Evolutionary conservation across 75 land plant genomes (phyloP).

Genomic region (Pseudotsuga menziesii): DNA sequence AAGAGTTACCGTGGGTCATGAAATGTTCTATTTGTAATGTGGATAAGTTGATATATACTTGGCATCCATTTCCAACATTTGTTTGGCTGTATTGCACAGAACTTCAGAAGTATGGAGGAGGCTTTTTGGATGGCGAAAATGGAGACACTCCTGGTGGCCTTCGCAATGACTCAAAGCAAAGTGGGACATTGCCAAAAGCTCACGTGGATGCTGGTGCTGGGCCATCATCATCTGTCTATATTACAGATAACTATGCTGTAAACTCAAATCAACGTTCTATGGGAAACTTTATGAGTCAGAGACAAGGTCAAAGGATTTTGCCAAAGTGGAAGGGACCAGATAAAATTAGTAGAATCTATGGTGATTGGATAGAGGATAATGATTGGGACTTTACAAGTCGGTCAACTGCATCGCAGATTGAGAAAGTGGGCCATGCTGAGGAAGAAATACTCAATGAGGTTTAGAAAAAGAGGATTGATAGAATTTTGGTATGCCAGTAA

Average conservation of each 20-base stretch:
- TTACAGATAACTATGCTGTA: conserved; percentile 40
- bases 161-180: conserved; percentile 41
- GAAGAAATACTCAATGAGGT: conserved; percentile 9
- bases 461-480: neutral
- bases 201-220: conserved; percentile 28
- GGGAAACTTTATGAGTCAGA: conserved; percentile 25
- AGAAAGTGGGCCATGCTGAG: neutral
- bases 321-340: conserved; percentile 90
- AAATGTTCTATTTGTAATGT: neutral
- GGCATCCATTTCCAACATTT: neutral
- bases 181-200: conserved; percentile 32
- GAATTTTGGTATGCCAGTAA: neutral
- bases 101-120: conserved; percentile 80
- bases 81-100: conserved; percentile 33
- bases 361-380: conserved; percentile 90
- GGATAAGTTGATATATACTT: neutral
- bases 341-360: conserved; percentile 82
- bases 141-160: conserved; percentile 34
- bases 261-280: conserved; percentile 35
- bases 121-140: conserved; percentile 43
- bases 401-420: neutral
- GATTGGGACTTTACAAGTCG: conserved; percentile 18
- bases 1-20: neutral
- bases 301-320: conserved; percentile 35
- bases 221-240: conserved; percentile 23